Conservation (phyloP, 176 grass and related monocot genomes). For the Cymbopogon citratus region DNA sequence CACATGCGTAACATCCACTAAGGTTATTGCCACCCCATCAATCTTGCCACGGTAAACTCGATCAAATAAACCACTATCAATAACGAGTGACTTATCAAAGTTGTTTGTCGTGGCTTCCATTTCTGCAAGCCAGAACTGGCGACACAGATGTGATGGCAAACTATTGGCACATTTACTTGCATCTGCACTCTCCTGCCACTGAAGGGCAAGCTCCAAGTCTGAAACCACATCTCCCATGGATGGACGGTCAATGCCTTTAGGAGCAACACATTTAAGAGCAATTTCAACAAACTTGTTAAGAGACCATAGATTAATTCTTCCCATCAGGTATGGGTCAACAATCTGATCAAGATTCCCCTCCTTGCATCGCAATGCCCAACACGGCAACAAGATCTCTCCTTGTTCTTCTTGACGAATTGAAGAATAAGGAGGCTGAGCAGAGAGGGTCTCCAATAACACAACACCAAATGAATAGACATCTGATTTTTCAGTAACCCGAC, state of each 20-base stretch:
- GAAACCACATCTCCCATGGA: not conserved
- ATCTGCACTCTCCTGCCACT: not conserved
- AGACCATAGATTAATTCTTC: not conserved
- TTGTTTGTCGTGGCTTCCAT: not conserved
- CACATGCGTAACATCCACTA: not conserved
- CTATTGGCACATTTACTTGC: no score
- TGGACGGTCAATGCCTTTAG: not conserved
- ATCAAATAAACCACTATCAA: not conserved
- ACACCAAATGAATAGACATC: not conserved
- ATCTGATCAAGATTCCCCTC: not conserved
- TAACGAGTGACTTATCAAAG: not conserved
- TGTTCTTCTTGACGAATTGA: no score
- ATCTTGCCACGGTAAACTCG: not conserved
- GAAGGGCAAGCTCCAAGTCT: not conserved
- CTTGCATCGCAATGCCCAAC: not conserved
- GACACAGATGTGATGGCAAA: not conserved
- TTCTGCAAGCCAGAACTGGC: not conserved
- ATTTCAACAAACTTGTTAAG: not conserved
- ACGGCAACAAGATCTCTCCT: rapidly evolving
- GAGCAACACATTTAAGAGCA: not conserved
- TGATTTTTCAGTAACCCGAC: not conserved
- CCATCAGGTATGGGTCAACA: not conserved
- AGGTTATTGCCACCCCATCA: not conserved
- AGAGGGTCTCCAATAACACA: not conserved
- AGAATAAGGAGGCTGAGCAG: not conserved